These are phyloP conservation scores for Sclerotinia nivalis DNA, from an alignment of 2,329 filamentous ascomycete species.

Conservation along the genomic window DNA sequence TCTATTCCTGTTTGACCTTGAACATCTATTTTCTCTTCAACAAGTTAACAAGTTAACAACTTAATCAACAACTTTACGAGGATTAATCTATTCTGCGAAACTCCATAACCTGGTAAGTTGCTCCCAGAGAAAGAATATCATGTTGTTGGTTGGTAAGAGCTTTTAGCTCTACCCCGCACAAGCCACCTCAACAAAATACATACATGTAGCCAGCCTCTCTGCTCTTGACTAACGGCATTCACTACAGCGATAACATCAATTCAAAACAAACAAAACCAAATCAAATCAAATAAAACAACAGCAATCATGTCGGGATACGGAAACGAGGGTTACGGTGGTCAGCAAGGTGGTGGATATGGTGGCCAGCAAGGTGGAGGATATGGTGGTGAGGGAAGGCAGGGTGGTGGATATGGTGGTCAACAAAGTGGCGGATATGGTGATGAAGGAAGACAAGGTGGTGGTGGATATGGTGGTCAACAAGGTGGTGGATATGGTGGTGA, in stretches of 20 bases:
- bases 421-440: conserved; percentile 23
- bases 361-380: conserved; percentile 18
- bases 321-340: conserved; percentile 23
- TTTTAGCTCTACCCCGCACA: conserved; percentile 12
- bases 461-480: conserved; percentile 7
- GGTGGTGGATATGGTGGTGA: conserved; percentile 26
- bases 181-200: conserved; percentile 7
- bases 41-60: not conserved
- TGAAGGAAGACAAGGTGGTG: conserved; percentile 14
- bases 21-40: not conserved
- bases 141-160: not conserved
- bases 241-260: not conserved
- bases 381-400: no score
- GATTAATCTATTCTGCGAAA: not conserved
- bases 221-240: not conserved
- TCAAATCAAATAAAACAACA: not conserved
- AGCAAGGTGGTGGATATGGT: conserved; percentile 23
- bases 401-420: conserved; percentile 25
- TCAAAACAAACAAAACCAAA: not conserved
- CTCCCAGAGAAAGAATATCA: not conserved
- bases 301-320: conserved; percentile 27
- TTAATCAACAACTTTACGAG: not conserved
- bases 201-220: not conserved
- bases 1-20: not conserved
- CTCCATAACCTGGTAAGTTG: not conserved